These are phyloP conservation scores for Microcera coccophila DNA, from an alignment of 2,329 filamentous ascomycete species.

Conservation along the genomic window DNA sequence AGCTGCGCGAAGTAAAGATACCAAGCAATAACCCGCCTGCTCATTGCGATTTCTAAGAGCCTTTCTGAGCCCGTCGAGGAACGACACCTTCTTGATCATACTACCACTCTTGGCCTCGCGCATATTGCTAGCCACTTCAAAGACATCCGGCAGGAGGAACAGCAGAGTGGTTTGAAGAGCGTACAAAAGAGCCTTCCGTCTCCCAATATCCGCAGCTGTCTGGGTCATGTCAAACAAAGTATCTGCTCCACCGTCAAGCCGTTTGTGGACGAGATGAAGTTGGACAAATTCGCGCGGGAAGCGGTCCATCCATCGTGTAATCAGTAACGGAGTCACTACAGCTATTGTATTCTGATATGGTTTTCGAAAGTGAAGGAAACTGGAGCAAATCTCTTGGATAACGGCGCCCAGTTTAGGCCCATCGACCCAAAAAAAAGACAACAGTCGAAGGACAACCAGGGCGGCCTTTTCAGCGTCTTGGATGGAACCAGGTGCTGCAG, in stretches of 20 bases:
- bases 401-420: conserved; percentile 56
- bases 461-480: conserved; percentile 50
- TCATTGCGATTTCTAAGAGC: conserved; percentile 61
- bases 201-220: conserved; percentile 55
- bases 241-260: conserved; percentile 62
- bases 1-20: conserved; percentile 58
- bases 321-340: conserved; percentile 58
- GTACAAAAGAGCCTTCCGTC: conserved; percentile 53
- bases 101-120: conserved; percentile 59
- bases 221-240: conserved; percentile 67
- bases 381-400: conserved; percentile 63
- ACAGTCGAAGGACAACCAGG: conserved; percentile 53
- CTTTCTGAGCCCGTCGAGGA: conserved; percentile 61
- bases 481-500: conserved; percentile 33
- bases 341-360: conserved; percentile 61
- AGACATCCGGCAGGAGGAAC: conserved; percentile 64
- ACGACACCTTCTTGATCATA: conserved; percentile 63
- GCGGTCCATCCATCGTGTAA: conserved; percentile 63
- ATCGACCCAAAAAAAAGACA: conserved; percentile 64
- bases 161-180: conserved; percentile 61
- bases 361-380: conserved; percentile 63
- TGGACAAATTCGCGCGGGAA: conserved; percentile 62
- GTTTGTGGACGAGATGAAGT: conserved; percentile 56
- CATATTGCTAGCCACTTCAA: conserved; percentile 65
- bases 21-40: conserved; percentile 62